Base-by-base conservation (phyloP, 805 yeast species). In the Pichia heedii region DNA sequence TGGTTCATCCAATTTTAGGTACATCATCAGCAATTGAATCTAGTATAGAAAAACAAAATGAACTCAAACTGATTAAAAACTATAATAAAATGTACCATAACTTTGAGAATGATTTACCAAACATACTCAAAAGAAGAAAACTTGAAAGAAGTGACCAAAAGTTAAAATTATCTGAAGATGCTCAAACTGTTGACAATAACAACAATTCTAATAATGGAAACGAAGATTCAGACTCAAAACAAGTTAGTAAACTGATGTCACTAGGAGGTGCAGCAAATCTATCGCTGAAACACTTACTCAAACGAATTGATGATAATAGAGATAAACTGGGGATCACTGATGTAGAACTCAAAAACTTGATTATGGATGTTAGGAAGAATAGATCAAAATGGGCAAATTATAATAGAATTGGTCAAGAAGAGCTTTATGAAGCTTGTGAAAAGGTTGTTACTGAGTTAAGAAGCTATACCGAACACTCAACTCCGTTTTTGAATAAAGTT, bases 351-450 rank as follows among this genome's bases (percentile, higher is more conserved):
- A 77, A 90, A 47, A 83, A 83, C 47, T 68, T 93, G 49, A 81
- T 93, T 42, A 76, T 85, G 73, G 98, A 93, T 57, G 97, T 93
- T 10, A 73, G 97, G 40, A 93, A 89, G 54, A 90, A 89, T 57
- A 70, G 97, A 46, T 94, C 97, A 0, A 93, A 93, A 63, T 93
- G 98, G 99, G 94, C 97, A 9, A 85, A 85, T 45, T 97, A 93
- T 57, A 95, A 89, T 45, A 73, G 84, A 48, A 80, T 93, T 36
- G 99, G 99, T 7, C 99, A 93, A 64, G 99, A 93, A 58, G 99
- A 94, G 60, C 71, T 93, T 20, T 93, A 93, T 57, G 98, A 94
- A 54, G 96, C 97, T 0, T 90, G 97, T 55, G 99, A 93, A 54
- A 89, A 88, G 56, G 98, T 93, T 1, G 89, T 90, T 0, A 67